Evolutionary conservation across 495 filamentous ascomycete species (phyloP).

Genomic region (Acidiella bohemica): DNA sequence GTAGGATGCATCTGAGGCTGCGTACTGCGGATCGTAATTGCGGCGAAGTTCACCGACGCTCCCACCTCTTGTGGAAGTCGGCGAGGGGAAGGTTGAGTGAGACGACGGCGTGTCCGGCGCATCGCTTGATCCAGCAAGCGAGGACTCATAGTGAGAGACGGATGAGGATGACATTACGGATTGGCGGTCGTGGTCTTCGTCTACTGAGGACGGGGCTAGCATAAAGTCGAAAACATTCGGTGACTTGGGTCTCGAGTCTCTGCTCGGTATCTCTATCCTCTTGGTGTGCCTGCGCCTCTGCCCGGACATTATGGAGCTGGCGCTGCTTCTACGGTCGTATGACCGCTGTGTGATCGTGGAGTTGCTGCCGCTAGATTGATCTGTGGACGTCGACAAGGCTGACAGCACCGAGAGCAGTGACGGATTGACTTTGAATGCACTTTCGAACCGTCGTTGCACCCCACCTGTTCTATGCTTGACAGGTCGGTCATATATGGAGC

Average conservation of each 20-base stretch:
- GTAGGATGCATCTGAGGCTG: conserved; percentile 19
- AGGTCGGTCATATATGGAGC: conserved; percentile 10
- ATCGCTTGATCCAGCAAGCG: conserved; percentile 13
- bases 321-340: conserved; percentile 18
- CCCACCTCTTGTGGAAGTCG: conserved; percentile 6
- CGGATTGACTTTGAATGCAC: conserved; percentile 19
- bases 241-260: conserved; percentile 1
- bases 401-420: conserved; percentile 29
- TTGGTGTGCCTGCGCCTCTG: no score
- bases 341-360: conserved; percentile 30
- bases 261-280: no score
- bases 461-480: conserved; percentile 13
- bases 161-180: conserved; percentile 14
- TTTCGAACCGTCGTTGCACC: conserved; percentile 19
- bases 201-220: conserved; percentile 10
- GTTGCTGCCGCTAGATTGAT: conserved; percentile 27
- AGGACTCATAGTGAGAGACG: conserved; percentile 17
- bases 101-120: conserved; percentile 18
- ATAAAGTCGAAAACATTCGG: conserved; percentile 27
- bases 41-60: conserved; percentile 15
- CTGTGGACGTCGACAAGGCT: conserved; percentile 22
- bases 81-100: conserved; percentile 18
- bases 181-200: conserved; percentile 9
- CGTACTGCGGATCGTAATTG: conserved; percentile 17
- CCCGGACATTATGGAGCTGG: conserved; percentile 5